Evolutionary conservation across 176 grass and related monocot genomes (phyloP).

Genomic region (Paspalum notatum): DNA sequence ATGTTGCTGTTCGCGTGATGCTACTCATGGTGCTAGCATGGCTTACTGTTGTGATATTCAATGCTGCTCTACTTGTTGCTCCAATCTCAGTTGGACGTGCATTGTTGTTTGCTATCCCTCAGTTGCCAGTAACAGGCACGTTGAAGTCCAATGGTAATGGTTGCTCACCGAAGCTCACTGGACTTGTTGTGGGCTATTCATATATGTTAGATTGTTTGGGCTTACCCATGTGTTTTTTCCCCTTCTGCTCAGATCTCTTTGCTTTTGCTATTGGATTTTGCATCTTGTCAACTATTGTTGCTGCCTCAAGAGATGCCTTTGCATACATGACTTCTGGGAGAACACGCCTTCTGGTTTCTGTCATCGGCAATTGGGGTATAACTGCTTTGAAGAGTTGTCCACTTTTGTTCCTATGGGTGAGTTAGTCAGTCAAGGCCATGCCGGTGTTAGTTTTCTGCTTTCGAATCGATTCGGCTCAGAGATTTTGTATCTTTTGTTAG

Average conservation of each 20-base stretch:
- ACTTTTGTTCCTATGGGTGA: constrained; percentile 55
- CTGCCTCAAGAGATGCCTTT: constrained; percentile 38
- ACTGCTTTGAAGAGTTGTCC: constrained; percentile 46
- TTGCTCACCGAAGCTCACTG: constrained; percentile 13
- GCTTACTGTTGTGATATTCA: constrained; percentile 53
- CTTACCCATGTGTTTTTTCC: constrained; percentile 30
- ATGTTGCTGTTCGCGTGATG: constrained; percentile 33
- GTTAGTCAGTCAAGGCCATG: constrained; percentile 12
- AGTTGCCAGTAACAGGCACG: constrained; percentile 44
- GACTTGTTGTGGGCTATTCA: constrained; percentile 12
- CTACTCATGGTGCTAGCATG: constrained; percentile 43
- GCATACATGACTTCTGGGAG: constrained; percentile 40
- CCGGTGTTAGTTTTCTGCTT: constrained; percentile 15
- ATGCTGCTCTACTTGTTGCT: constrained; percentile 44
- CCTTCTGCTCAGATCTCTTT: constrained; percentile 48
- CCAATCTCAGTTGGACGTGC: constrained; percentile 56
- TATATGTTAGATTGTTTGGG: constrained; percentile 21
- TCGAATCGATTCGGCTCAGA: constrained; percentile 27
- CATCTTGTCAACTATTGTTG: constrained; percentile 46
- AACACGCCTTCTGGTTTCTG: constrained; percentile 31
- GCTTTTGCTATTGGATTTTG: constrained; percentile 50
- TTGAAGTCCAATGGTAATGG: constrained; percentile 66
- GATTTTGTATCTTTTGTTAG: constrained; percentile 39
- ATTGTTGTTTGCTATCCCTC: constrained; percentile 52
- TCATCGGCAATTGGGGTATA: constrained; percentile 45